A percentile compares a stretch with the other conserved stretches of the same genome.
phyloP scores from a whole-genome alignment of 2,329 filamentous ascomycete species.

The Diplodia intermedia region DNA sequence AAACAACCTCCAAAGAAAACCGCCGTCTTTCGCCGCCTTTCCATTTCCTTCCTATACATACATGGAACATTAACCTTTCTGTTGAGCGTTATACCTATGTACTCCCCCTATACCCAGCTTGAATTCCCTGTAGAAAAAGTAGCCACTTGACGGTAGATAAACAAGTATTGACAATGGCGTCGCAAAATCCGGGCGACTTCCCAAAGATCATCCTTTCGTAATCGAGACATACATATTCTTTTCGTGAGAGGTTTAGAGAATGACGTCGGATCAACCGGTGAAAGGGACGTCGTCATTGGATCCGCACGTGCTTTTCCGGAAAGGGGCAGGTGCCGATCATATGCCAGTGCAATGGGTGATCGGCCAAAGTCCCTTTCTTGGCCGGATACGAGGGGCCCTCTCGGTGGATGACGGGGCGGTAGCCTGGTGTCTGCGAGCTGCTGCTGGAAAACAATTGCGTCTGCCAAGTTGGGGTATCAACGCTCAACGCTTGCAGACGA shows the following conservation, averaged over 20 bases:
- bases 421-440: background rate
- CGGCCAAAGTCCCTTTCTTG: background rate
- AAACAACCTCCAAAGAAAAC: background rate
- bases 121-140: background rate
- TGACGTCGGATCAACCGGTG: conserved; percentile 23
- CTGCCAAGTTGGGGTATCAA: conserved; percentile 26
- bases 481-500: conserved; percentile 28
- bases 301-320: conserved; percentile 1
- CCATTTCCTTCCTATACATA: background rate
- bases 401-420: background rate
- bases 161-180: background rate
- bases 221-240: background rate
- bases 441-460: conserved; percentile 21
- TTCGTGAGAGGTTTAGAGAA: conserved; percentile 20
- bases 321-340: background rate
- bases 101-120: conserved; percentile 6
- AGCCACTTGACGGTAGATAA: background rate
- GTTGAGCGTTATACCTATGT: conserved; percentile 21
- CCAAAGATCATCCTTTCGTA: conserved; percentile 19
- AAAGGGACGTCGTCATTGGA: background rate
- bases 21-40: background rate
- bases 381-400: background rate
- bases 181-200: conserved; percentile 3
- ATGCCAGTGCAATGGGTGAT: background rate
- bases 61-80: conserved; percentile 5